Evolutionary conservation across 441 rosid genomes (phyloP).

Genomic region (Hura crepitans): DNA sequence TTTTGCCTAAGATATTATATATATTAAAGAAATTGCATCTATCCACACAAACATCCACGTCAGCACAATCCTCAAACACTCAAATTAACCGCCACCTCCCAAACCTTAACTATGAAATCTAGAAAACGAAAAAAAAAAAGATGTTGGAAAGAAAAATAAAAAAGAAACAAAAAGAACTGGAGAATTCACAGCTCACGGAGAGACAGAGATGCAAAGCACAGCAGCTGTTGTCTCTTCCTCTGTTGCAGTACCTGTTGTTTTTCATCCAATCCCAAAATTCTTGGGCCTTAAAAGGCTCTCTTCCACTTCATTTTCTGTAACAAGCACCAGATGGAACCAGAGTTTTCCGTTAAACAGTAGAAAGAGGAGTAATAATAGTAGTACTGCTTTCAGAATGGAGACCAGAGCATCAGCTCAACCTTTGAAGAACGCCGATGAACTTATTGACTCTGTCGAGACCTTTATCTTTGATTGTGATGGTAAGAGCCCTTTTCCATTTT

Average conservation of each 20-base stretch:
- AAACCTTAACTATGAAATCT: constrained; percentile 1
- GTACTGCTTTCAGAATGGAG: constrained; percentile 27
- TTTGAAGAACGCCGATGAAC: constrained; percentile 42
- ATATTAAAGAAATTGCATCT: too few relatives aligned
- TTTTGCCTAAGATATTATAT: not conserved
- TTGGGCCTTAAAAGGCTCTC: constrained; percentile 23
- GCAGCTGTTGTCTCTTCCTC: constrained; percentile 40
- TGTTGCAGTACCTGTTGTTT: constrained; percentile 27
- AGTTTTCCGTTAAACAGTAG: constrained; percentile 23
- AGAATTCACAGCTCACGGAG: constrained; percentile 1
- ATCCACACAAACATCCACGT: constrained; percentile 33
- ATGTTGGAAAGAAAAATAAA: constrained; percentile 13
- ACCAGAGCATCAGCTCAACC: constrained; percentile 46
- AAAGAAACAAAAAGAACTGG: too few relatives aligned
- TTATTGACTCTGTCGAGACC: constrained; percentile 76
- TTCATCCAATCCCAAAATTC: constrained; percentile 18
- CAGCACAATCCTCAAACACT: constrained; percentile 20
- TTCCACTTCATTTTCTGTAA: constrained; percentile 1
- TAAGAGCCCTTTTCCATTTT: constrained; percentile 11
- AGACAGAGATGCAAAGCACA: constrained; percentile 49
- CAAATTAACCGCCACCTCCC: constrained; percentile 22
- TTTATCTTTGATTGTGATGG: constrained; percentile 97
- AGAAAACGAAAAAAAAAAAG: not conserved
- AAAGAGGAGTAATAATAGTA: constrained; percentile 7
- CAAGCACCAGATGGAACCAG: constrained; percentile 27